Evolutionary conservation across 495 filamentous ascomycete species (phyloP).

Genomic region (Pseudoneurospora amorphoporcata): DNA sequence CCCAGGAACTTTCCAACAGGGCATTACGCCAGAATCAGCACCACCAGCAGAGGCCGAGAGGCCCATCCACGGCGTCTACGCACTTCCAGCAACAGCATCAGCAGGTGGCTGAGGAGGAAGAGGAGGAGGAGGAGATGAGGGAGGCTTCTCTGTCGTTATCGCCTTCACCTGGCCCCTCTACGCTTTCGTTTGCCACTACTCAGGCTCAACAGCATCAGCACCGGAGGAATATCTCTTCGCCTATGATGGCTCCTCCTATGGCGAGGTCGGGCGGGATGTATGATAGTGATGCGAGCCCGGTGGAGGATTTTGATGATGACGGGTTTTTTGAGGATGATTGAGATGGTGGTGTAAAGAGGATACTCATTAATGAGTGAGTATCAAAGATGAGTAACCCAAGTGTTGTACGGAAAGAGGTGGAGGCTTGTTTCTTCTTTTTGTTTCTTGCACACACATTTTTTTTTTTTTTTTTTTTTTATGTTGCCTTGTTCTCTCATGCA

Average conservation of each 20-base stretch:
- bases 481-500: not conserved
- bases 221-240: not conserved
- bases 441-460: not conserved
- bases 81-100: not conserved
- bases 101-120: conserved; percentile 18
- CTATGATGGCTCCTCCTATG: conserved; percentile 52
- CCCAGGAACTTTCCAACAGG: conserved; percentile 37
- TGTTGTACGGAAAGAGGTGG: not conserved
- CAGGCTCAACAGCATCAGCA: not conserved
- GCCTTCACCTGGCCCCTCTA: not conserved
- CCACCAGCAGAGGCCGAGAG: conserved; percentile 7
- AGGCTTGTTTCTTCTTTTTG: not conserved
- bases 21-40: conserved; percentile 9
- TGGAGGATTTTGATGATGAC: conserved; percentile 44
- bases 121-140: conserved; percentile 12
- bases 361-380: no score
- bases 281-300: conserved; percentile 55
- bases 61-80: conserved; percentile 16
- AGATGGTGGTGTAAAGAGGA: not conserved
- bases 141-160: not conserved
- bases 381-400: no score
- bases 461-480: not conserved
- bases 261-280: conserved; percentile 53
- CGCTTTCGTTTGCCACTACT: conserved; percentile 4
- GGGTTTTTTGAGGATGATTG: conserved; percentile 46